Evolutionary conservation across 129 eudicot species (phyloP), one percentile per base, ranked within the genome.

Genomic region (Glebionis coronaria): DNA sequence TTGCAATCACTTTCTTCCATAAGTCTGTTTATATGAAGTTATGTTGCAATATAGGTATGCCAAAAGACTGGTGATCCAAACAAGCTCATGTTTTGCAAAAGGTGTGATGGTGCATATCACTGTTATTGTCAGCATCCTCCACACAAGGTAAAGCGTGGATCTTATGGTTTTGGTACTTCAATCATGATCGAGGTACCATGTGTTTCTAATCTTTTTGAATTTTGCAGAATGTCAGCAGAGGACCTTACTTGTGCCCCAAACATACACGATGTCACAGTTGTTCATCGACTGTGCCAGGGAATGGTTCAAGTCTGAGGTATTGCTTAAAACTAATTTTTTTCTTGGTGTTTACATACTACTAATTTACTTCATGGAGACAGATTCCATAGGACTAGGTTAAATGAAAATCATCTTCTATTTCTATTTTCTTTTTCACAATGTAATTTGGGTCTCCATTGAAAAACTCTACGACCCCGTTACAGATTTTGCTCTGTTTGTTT

Each of bases 121-220:
- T 93, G 98, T 76, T 93, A 93, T 74, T 93, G 98, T 74, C 96
- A 86, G 88, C 98, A 93, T 50, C 98, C 98, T 61, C 98, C 98
- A 44, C 98, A 93, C 73, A 93, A 93, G 95, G 98, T 93, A 62
- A 44, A 56, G 28, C 44, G 9, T 63, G 31, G 19, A 38, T 67
- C 61, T 55, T 49, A 51, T n/a, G 50, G 20, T 11, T 51, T 11
- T 23, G 44, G 47, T 75, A 31, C 51, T 50, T 27, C 47, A 63
- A 8, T 31, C 15, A 4, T 45, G 57, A 70, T 31, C 23, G 65
- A n/a, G 49, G 12, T 16, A 68, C 29, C 14, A 8, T 27, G n/a
- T 63, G 47, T 62, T 44, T 50, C 47, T 70, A 44, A 58, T 1
- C 19, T 7, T 61, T 77, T 44, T 38, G 13, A 31, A 31, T 45